Conservation (phyloP, 176 grass and related monocot species). For the Phoenix roebelenii region DNA sequence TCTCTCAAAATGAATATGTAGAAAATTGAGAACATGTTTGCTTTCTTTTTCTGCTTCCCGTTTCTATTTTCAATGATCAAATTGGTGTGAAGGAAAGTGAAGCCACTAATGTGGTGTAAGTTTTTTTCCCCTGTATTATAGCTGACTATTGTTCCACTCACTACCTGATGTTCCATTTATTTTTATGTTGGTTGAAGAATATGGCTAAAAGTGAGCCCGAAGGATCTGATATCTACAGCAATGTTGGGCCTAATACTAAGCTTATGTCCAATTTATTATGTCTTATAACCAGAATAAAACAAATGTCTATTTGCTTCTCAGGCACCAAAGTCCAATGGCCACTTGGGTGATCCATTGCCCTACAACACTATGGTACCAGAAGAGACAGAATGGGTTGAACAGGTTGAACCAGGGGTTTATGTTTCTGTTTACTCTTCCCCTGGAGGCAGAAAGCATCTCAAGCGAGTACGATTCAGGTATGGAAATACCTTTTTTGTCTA, state of each 20-base stretch:
- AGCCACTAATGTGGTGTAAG: background rate
- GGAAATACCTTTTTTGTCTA: background rate
- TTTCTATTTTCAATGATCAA: too few relatives aligned
- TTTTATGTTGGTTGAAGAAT: slow-evolving; percentile 31
- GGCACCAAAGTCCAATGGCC: slow-evolving; percentile 23
- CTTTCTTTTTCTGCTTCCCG: too few relatives aligned
- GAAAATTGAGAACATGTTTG: too few relatives aligned
- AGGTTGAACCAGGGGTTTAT: slow-evolving; percentile 59
- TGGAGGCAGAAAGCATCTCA: slow-evolving; percentile 35
- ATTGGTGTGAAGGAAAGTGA: too few relatives aligned
- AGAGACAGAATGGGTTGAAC: slow-evolving; percentile 43
- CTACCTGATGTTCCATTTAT: background rate
- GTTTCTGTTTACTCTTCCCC: slow-evolving; percentile 40
- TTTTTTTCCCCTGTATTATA: background rate
- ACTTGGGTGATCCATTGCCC: slow-evolving; percentile 4
- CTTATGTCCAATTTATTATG: slow-evolving; percentile 22
- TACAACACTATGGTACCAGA: slow-evolving; percentile 26
- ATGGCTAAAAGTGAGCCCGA: slow-evolving; percentile 32
- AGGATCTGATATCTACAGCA: background rate
- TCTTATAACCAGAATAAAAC: slow-evolving; percentile 11
- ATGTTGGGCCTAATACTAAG: background rate
- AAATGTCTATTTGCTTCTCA: slow-evolving; percentile 7
- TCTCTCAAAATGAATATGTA: too few relatives aligned
- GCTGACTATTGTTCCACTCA: too few relatives aligned
- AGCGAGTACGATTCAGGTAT: slow-evolving; percentile 55